Percentiles rank a stretch among this genome's conserved stretches.
Conservation (phyloP, 345 rosid genomes). For the Fremontodendron californicum region DNA sequence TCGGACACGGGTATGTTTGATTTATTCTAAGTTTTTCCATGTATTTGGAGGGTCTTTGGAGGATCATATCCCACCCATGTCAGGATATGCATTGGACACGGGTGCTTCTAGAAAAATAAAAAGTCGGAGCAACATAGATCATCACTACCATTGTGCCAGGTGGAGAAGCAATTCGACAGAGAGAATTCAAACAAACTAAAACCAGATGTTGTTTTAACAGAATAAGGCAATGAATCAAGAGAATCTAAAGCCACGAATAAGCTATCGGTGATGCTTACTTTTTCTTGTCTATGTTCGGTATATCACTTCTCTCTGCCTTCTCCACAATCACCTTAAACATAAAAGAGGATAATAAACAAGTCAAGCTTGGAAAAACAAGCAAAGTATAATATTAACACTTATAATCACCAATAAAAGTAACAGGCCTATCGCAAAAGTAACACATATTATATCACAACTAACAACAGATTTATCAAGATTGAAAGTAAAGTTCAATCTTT, state of each 20-base stretch:
- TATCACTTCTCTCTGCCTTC: slow-evolving; percentile 94
- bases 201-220: neutral
- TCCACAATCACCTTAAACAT: slow-evolving; percentile 84
- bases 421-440: neutral
- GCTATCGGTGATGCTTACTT: slow-evolving; percentile 43
- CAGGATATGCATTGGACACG: too few species aligned
- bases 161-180: neutral
- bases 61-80: too few species aligned
- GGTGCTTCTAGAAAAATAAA: too few species aligned
- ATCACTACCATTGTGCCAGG: neutral
- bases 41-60: too few species aligned
- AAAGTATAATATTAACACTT: neutral
- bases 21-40: too few species aligned
- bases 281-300: slow-evolving; percentile 91
- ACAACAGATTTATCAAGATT: neutral
- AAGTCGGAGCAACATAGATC: too few species aligned
- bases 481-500: slow-evolving; percentile 24
- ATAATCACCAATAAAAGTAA: neutral
- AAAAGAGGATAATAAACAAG: slow-evolving; percentile 5
- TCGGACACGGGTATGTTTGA: too few species aligned
- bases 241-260: slow-evolving; percentile 1
- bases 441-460: neutral
- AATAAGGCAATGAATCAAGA: neutral
- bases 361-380: slow-evolving; percentile 15
- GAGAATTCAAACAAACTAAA: neutral